Base-by-base conservation (phyloP, 768 basidiomycete genomes). In the Mycena indigotica region DNA sequence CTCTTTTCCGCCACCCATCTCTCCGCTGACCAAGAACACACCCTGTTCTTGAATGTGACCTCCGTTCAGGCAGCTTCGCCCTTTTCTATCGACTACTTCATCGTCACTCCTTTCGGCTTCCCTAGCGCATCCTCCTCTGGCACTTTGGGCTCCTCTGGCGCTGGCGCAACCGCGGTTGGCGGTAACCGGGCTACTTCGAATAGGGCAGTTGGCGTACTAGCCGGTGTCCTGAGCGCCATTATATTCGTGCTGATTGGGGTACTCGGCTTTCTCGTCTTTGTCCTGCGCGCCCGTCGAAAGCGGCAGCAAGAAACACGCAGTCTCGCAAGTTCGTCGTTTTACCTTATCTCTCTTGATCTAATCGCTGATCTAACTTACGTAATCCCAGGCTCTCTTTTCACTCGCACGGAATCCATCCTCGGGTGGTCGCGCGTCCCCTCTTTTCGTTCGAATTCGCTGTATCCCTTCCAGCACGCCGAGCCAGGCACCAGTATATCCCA, bases 71-170 rank as follows among this genome's bases (percentile, higher is more conserved):
- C 72, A 2, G 58, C 57, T 26, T 66, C 74, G 1, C 78, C 79
- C 5, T 83, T 72, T 56, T 77, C 71, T 3, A 55, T 83, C 15
- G 70, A 77, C 28, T 69, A 69, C 26, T 75, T 81, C 55, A 72
- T 76, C 56, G 64, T 82, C 5, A 66, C 69, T 32, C 74, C 77
- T 1, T 61, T 48, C 5, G 25, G 48, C 26, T 45, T 63, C 58
- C 50, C 55, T 17, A 57, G 50, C 12, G 53, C 53, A 23, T 49
- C 60, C 1, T 50, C 57, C 3, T 49, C 53, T n/a, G 50, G 29
- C 45, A 21, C 35, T 8, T 12, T 48, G 41, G 21, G 41, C 8
- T 44, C 21, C 23, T 13, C 41, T 13, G 41, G 8, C 5, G 24
- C 50, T 50, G 3, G 17, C 23, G 50, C 17, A 17, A 28, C 19